Percentiles rank a stretch among this genome's conserved stretches.
Conservation (phyloP, 1,139 yeast genomes). For the Debaryomyces robertsiae region DNA sequence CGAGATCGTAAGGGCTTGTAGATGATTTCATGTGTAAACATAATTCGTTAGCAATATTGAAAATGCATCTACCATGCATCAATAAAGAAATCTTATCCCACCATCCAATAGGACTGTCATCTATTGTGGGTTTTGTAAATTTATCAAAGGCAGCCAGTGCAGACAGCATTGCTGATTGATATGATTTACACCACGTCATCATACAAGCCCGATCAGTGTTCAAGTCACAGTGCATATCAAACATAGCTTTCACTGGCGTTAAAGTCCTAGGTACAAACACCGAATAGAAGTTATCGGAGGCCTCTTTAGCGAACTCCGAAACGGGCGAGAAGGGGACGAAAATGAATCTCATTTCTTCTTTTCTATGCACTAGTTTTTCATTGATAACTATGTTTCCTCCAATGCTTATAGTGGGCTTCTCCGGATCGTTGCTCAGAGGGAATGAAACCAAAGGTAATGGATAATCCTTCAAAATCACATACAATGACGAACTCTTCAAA, state of each 20-base stretch:
- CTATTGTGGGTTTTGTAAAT: slow-evolving; percentile 72
- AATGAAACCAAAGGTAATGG: slow-evolving; percentile 46
- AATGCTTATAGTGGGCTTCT: slow-evolving; percentile 33
- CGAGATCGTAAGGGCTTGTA: slow-evolving; percentile 70
- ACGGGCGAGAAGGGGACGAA: slow-evolving; percentile 52
- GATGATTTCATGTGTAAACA: slow-evolving; percentile 66
- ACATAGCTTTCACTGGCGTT: slow-evolving; percentile 46
- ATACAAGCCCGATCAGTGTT: slow-evolving; percentile 43
- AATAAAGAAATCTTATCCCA: slow-evolving; percentile 54
- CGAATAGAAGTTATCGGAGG: slow-evolving; percentile 43
- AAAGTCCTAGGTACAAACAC: slow-evolving; percentile 45
- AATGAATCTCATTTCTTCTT: slow-evolving; percentile 47
- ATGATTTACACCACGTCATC: slow-evolving; percentile 48
- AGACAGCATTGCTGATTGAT: slow-evolving; percentile 42
- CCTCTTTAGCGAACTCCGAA: slow-evolving; percentile 21
- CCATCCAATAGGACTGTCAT: slow-evolving; percentile 84
- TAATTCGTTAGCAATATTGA: slow-evolving; percentile 55
- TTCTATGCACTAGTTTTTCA: slow-evolving; percentile 38
- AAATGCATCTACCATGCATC: slow-evolving; percentile 51
- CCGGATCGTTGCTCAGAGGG: slow-evolving; percentile 33
- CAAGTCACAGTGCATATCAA: slow-evolving; percentile 38
- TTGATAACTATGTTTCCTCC: slow-evolving; percentile 45
- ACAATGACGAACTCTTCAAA: slow-evolving; percentile 34
- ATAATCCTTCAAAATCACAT: slow-evolving; percentile 41
- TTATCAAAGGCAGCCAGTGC: slow-evolving; percentile 49